Evolutionary conservation across 495 filamentous ascomycete species (phyloP), one percentile per base, ranked within the genome.

Genomic region (Haplographium delicatum): DNA sequence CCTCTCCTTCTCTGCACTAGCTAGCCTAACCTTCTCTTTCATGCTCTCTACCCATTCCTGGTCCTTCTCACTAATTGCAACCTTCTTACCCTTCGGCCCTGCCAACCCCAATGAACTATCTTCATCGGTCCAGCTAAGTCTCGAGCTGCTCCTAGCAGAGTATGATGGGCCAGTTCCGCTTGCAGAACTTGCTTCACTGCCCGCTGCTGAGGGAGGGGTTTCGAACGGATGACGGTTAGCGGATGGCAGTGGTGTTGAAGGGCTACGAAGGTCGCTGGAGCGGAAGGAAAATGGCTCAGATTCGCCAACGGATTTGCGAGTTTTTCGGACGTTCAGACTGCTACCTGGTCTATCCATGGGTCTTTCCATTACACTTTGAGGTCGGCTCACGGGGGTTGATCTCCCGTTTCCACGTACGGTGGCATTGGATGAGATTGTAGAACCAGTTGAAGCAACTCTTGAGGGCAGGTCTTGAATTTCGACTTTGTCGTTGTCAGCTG

Each of bases 31-130:
- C 54, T 83, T 80, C 39, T 83, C 81, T 62, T 86, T 77, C 67
- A 89, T 81, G 24, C 76, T 82, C 62, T 89, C 81, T 2, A 89
- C 80, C 85, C 85, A 89, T 33, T 77, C 74, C 41, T 75, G 68
- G 54, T 81, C 81, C 64, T 86, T 79, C 47, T 77, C 76, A 41
- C 72, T 78, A 54, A 89, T 78, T 39, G 76, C 74, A 6, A 73
- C 61, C 31, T 73, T 75, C 66, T 78, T 83, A 27, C 64, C 58
- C 44, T 71, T 73, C 5, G 83, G 82, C 10, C 83, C 83, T 1
- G 82, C 81, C 23, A 87, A 71, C 4, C 82, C 82, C 8, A 85
- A 68, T 2, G 69, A 62, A 53, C 59, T 71, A 45, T 81, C 78
- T 18, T 81, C 77, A 51, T 78, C 79, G 10, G 67, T 64, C 74